A percentile compares a stretch with the other conserved stretches of the same genome.
Evolutionary conservation across 2,329 filamentous ascomycete species (phyloP).

Genomic region (Alternaria sp.): DNA sequence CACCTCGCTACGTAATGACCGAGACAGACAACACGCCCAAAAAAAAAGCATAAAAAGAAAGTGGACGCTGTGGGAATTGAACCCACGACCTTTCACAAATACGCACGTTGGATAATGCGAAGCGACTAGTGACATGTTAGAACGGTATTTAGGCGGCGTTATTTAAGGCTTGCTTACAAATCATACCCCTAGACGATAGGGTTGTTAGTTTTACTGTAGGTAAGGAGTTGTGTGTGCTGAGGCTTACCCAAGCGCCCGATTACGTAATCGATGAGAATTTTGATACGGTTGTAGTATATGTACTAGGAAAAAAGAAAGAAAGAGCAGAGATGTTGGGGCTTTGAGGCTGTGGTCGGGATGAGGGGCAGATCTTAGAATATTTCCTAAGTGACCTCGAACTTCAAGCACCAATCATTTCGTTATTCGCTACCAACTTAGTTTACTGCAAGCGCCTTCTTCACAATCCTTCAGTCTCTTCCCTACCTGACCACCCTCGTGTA

Average conservation of each 20-base stretch:
- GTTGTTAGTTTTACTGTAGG: neutral
- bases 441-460: too few relatives aligned
- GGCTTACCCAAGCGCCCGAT: conserved; percentile 20
- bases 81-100: conserved; percentile 37
- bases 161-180: conserved; percentile 4
- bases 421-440: too few relatives aligned
- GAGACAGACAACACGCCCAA: too few relatives aligned
- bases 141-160: neutral
- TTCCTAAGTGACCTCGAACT: too few relatives aligned
- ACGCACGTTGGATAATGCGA: conserved; percentile 24
- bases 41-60: conserved; percentile 12
- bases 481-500: too few relatives aligned
- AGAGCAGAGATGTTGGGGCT: too few relatives aligned
- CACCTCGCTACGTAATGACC: too few relatives aligned
- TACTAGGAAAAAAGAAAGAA: too few relatives aligned
- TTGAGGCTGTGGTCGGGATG: neutral
- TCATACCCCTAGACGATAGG: conserved; percentile 22
- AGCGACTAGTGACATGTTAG: conserved; percentile 21
- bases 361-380: neutral
- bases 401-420: too few relatives aligned
- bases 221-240: too few relatives aligned
- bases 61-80: conserved; percentile 39
- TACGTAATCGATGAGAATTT: conserved; percentile 13
- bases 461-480: too few relatives aligned
- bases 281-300: accelerated